These are phyloP conservation scores for Pseudogymnoascus pannorum DNA, from an alignment of 2,329 filamentous ascomycete species.

Conservation along the genomic window DNA sequence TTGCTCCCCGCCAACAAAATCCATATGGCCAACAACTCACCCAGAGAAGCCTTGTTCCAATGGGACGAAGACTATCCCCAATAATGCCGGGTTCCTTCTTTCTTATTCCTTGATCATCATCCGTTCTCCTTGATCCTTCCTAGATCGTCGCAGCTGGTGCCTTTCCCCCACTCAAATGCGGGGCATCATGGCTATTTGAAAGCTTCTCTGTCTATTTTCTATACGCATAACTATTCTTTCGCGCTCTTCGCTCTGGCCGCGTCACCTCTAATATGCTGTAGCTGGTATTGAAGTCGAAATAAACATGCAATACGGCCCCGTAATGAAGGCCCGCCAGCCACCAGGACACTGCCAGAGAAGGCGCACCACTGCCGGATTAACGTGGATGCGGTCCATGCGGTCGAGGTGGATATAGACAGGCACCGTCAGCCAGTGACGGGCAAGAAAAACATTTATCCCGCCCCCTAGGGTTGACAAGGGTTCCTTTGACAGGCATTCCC, in stretches of 20 bases:
- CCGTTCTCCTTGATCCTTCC: background rate
- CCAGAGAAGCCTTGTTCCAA: background rate
- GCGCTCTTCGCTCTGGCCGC: too few species aligned
- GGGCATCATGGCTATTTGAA: background rate
- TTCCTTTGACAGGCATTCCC: background rate
- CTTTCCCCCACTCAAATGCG: background rate
- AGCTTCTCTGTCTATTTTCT: background rate
- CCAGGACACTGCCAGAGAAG: background rate
- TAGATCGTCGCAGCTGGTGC: background rate
- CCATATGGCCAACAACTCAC: background rate
- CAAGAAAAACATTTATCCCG: background rate
- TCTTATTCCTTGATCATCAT: background rate
- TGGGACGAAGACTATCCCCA: background rate
- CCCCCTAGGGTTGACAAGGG: background rate
- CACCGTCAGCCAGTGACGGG: background rate
- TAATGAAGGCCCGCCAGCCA: background rate
- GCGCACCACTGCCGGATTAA: constrained; percentile 7
- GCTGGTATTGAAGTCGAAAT: background rate
- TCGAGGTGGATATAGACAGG: background rate
- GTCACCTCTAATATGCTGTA: background rate
- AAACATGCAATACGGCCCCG: background rate
- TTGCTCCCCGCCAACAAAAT: background rate
- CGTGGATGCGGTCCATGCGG: constrained; percentile 2
- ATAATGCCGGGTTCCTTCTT: background rate
- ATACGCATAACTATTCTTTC: background rate